Percentiles rank a stretch among this genome's conserved stretches.
phyloP scores from a whole-genome alignment of 495 filamentous ascomycete species.

The Aspergillus cavernicola region DNA sequence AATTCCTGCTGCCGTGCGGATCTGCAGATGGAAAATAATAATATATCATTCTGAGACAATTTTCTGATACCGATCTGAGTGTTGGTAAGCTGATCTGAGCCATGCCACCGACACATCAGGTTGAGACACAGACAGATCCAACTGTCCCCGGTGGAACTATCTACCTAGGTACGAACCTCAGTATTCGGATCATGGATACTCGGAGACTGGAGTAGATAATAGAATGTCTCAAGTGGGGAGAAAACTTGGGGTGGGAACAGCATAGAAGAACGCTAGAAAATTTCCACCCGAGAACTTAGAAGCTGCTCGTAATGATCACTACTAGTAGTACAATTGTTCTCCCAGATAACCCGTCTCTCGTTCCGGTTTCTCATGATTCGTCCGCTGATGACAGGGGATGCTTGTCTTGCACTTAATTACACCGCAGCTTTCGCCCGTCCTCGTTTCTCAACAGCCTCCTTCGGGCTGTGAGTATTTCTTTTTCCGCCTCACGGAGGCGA shows the following conservation, averaged over 20 bases:
- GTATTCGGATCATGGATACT: too few relatives aligned
- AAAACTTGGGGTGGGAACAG: slow-evolving; percentile 8
- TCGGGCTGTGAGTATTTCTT: slow-evolving; percentile 12
- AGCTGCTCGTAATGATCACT: background rate
- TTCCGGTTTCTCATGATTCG: slow-evolving; percentile 5
- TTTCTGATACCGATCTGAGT: too few relatives aligned
- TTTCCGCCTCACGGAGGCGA: slow-evolving; percentile 2
- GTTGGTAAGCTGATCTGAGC: too few relatives aligned
- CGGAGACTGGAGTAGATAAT: background rate
- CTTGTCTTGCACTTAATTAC: slow-evolving; percentile 10
- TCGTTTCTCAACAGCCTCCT: slow-evolving; percentile 3
- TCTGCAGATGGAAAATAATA: slow-evolving; percentile 9
- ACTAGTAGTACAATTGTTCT: background rate
- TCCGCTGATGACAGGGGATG: slow-evolving; percentile 11
- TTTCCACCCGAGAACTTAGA: slow-evolving; percentile 12
- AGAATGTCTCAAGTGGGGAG: slow-evolving; percentile 7
- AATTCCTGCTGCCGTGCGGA: slow-evolving; percentile 8
- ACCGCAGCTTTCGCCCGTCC: background rate
- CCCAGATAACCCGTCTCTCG: too few relatives aligned
- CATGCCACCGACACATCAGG: too few relatives aligned
- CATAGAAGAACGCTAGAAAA: slow-evolving; percentile 26
- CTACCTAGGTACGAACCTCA: too few relatives aligned
- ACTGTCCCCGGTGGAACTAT: too few relatives aligned
- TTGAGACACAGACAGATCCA: too few relatives aligned
- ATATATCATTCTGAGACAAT: background rate